phyloP scores from a whole-genome alignment of 1,139 yeast genomes.

The Yamadazyma friedrichii region DNA sequence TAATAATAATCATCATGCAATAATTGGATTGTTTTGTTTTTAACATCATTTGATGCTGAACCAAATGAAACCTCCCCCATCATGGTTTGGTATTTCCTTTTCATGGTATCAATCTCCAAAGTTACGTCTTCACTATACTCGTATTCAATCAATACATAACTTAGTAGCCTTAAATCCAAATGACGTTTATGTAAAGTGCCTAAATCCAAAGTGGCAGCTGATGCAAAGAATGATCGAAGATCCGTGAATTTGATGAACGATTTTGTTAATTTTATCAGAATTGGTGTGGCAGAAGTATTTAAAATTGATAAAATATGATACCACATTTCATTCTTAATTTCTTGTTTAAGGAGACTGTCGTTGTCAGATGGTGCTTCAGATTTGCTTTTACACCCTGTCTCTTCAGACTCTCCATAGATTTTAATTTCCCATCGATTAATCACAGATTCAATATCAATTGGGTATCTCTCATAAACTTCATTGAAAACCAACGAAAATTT shows the following conservation, averaged over 20 bases:
- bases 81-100: conserved; percentile 11
- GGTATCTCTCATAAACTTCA: conserved; percentile 1
- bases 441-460: not conserved
- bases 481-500: conserved; percentile 10
- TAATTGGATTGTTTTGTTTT: conserved; percentile 4
- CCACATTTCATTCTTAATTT: not conserved
- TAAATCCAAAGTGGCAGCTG: not conserved
- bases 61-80: conserved; percentile 10
- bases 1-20: conserved; percentile 11
- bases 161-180: conserved; percentile 14
- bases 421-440: not conserved
- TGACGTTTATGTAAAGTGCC: conserved; percentile 8
- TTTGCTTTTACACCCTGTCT: too few relatives aligned
- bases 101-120: conserved; percentile 4
- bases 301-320: conserved; percentile 4
- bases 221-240: not conserved
- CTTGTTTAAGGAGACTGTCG: not conserved
- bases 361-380: not conserved
- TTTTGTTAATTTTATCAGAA: conserved; percentile 3
- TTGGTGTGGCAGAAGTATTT: not conserved
- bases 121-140: not conserved
- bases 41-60: not conserved
- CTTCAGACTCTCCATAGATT: not conserved
- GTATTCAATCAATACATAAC: conserved; percentile 9
- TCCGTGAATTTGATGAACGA: not conserved